Conservation (phyloP, 192 early-diverging fungal genomes). For the Coemansia sp. region DNA sequence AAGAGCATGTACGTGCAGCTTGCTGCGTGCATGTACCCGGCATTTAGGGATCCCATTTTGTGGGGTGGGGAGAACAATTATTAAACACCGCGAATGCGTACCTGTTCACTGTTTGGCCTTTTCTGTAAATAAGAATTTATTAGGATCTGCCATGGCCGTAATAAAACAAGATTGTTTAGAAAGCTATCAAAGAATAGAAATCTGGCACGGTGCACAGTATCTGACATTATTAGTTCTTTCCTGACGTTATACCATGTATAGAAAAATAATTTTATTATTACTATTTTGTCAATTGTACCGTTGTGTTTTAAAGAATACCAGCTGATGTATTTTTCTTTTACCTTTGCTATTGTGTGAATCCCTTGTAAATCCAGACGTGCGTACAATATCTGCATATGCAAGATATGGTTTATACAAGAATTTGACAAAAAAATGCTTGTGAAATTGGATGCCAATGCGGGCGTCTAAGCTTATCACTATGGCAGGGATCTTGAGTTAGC, state of each 20-base stretch:
- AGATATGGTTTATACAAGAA: constrained; percentile 1
- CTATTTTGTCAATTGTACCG: background rate
- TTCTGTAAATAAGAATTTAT: background rate
- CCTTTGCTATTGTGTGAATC: background rate
- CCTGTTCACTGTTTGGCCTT: background rate
- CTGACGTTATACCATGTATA: background rate
- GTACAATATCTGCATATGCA: background rate
- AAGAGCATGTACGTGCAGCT: background rate
- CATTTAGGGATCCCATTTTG: background rate
- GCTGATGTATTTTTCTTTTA: background rate
- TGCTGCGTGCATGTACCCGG: background rate
- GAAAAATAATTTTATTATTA: background rate
- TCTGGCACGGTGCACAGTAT: background rate
- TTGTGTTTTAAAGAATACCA: background rate
- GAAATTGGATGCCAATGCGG: background rate
- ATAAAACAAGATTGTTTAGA: no score
- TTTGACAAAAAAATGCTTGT: background rate
- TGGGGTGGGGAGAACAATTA: background rate
- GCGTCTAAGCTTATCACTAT: background rate
- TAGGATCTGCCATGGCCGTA: no score
- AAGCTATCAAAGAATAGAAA: background rate
- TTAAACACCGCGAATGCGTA: background rate
- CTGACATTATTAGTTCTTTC: background rate
- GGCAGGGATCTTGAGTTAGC: no score
- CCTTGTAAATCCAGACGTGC: background rate